A percentile compares a stretch with the other conserved stretches of the same genome.
Conservation (phyloP, 2,329 filamentous ascomycete species). For the Pseudogymnoascus sp. region DNA sequence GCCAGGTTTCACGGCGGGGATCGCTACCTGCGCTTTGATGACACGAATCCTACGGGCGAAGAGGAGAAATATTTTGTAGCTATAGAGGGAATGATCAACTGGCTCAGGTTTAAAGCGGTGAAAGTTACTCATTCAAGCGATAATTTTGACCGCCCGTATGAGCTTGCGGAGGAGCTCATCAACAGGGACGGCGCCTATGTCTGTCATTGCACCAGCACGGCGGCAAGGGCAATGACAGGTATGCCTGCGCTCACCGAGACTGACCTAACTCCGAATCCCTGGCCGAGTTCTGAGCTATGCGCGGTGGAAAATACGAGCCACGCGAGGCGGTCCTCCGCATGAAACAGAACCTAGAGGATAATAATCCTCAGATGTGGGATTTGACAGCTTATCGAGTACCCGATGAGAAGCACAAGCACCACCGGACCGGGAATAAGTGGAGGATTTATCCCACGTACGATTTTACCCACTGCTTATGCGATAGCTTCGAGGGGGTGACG, state of each 20-base stretch:
- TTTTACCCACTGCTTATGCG: constrained; percentile 82
- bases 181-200: constrained; percentile 66
- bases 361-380: constrained; percentile 96
- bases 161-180: constrained; percentile 80
- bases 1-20: constrained; percentile 61
- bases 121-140: constrained; percentile 82
- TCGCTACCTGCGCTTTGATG: constrained; percentile 75
- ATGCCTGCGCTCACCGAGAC: constrained; percentile 70
- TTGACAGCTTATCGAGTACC: constrained; percentile 82
- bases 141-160: constrained; percentile 77
- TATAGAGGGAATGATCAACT: constrained; percentile 77
- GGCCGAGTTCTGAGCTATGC: constrained; percentile 79
- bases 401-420: constrained; percentile 53
- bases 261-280: constrained; percentile 69
- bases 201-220: constrained; percentile 67
- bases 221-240: constrained; percentile 59
- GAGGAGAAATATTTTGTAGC: constrained; percentile 81
- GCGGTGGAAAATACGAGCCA: constrained; percentile 84
- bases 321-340: constrained; percentile 80
- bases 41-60: constrained; percentile 91
- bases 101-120: constrained; percentile 75
- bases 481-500: constrained; percentile 85
- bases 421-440: constrained; percentile 76
- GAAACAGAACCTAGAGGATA: constrained; percentile 78
- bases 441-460: constrained; percentile 94